Evolutionary conservation across 2,329 filamentous ascomycete genomes (phyloP).

Genomic region (Domatiomyces catenatus): DNA sequence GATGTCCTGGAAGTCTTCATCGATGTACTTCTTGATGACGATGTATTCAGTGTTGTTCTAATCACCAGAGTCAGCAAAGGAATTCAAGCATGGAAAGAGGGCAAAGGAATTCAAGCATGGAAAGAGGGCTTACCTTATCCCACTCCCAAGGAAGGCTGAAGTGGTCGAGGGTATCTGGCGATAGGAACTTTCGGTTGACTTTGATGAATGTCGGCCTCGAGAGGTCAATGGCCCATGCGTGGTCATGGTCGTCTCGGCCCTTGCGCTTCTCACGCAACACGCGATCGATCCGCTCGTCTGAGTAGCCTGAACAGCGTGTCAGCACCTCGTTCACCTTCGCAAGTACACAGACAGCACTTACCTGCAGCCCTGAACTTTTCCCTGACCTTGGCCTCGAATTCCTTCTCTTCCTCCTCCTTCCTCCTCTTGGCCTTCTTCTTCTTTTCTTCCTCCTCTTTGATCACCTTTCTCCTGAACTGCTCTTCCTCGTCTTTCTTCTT

Average conservation of each 20-base stretch:
- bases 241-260: slow-evolving; percentile 25
- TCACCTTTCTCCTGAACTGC: slow-evolving; percentile 16
- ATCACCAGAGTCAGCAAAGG: slow-evolving; percentile 10
- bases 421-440: slow-evolving; percentile 34
- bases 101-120: slow-evolving; percentile 2
- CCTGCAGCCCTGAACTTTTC: slow-evolving; percentile 21
- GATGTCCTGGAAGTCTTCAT: slow-evolving; percentile 53
- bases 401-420: slow-evolving; percentile 35
- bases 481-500: slow-evolving; percentile 15
- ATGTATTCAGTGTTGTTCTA: slow-evolving; percentile 50
- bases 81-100: slow-evolving; percentile 1
- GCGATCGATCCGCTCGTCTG: slow-evolving; percentile 28
- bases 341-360: background rate
- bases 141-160: slow-evolving; percentile 34
- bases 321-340: background rate
- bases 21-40: slow-evolving; percentile 58
- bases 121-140: slow-evolving; percentile 26
- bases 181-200: slow-evolving; percentile 32
- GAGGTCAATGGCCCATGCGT: slow-evolving; percentile 16
- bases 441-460: slow-evolving; percentile 20
- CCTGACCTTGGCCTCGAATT: slow-evolving; percentile 30
- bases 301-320: slow-evolving; percentile 18
- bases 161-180: slow-evolving; percentile 31
- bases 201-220: slow-evolving; percentile 29
- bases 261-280: slow-evolving; percentile 25